A percentile compares a stretch with the other conserved stretches of the same genome.
These are phyloP conservation scores for Raphidocelis subcapitata DNA, from an alignment of 139 green algal genomes.

Conservation along the genomic window DNA sequence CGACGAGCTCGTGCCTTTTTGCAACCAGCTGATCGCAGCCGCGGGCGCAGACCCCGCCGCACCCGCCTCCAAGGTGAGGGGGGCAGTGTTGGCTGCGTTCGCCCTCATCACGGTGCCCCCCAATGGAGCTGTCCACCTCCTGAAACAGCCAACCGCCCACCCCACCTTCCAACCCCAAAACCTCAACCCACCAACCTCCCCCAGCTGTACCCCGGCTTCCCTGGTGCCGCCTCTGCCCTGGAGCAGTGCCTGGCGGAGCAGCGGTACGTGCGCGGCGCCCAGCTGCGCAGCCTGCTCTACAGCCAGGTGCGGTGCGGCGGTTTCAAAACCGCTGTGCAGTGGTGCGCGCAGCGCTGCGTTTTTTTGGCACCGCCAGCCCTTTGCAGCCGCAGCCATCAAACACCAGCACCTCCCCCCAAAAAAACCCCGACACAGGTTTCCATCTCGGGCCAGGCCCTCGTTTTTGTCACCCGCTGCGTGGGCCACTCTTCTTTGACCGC, in stretches of 20 bases:
- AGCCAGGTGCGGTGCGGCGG: conserved; percentile 47
- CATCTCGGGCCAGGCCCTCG: conserved; percentile 72
- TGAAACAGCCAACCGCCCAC: not conserved
- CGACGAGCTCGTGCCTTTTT: conserved; percentile 39
- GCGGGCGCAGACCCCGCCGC: too few species aligned
- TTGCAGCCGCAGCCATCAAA: too few species aligned
- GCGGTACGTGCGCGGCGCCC: conserved; percentile 68
- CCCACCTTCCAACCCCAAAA: too few species aligned
- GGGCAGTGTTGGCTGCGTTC: not conserved
- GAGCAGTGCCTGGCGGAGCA: conserved; percentile 78
- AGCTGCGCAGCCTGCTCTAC: conserved; percentile 73
- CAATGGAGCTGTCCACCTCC: not conserved
- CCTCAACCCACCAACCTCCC: too few species aligned
- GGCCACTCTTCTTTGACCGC: conserved; percentile 49
- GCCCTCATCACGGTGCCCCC: not conserved
- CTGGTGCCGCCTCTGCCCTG: conserved; percentile 24
- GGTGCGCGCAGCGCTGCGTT: too few species aligned
- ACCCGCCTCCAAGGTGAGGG: too few species aligned
- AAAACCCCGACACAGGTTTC: too few species aligned
- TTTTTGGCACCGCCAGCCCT: too few species aligned
- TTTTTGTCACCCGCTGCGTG: conserved; percentile 78
- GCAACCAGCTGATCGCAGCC: conserved; percentile 17
- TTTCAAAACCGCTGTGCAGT: too few species aligned
- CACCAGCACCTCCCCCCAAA: too few species aligned
- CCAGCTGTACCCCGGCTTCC: too few species aligned